A percentile compares a stretch with the other conserved stretches of the same genome.
phyloP scores from a whole-genome alignment of 805 yeast genomes.

The Starmerella bombicola region DNA sequence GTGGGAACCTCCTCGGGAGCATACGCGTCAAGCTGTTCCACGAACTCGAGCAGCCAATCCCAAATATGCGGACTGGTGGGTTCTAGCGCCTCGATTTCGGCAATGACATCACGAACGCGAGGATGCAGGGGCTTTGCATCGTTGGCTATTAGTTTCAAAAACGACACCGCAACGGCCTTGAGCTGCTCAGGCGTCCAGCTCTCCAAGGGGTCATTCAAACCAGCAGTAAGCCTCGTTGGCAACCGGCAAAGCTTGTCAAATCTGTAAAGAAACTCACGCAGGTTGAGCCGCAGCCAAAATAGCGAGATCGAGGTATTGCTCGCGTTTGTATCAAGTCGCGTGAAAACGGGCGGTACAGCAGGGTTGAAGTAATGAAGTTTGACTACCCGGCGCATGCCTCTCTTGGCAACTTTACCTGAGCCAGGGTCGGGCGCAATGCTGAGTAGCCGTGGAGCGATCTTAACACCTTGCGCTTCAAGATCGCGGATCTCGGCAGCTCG shows the following conservation, averaged over 20 bases:
- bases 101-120: slow-evolving; percentile 20
- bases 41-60: slow-evolving; percentile 25
- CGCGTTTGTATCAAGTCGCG: slow-evolving; percentile 19
- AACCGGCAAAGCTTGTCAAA: slow-evolving; percentile 31
- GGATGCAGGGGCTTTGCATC: slow-evolving; percentile 26
- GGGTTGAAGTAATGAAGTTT: slow-evolving; percentile 15
- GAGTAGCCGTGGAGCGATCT: neutral
- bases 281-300: slow-evolving; percentile 27
- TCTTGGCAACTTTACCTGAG: neutral
- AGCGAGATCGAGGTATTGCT: slow-evolving; percentile 17
- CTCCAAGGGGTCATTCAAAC: slow-evolving; percentile 28
- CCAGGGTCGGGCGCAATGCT: neutral
- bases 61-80: slow-evolving; percentile 28
- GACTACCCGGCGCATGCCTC: slow-evolving; percentile 12
- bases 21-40: slow-evolving; percentile 18
- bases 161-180: slow-evolving; percentile 27
- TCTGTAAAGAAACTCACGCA: slow-evolving; percentile 31
- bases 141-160: slow-evolving; percentile 26
- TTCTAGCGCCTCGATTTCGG: slow-evolving; percentile 27
- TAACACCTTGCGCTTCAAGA: neutral
- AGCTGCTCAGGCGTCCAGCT: slow-evolving; percentile 30
- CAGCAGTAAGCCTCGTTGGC: slow-evolving; percentile 27
- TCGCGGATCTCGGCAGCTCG: neutral
- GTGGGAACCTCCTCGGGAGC: slow-evolving; percentile 14
- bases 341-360: slow-evolving; percentile 23